These are phyloP conservation scores for Hygrophila difformis DNA, from an alignment of 257 asterid genomes.

Conservation along the genomic window DNA sequence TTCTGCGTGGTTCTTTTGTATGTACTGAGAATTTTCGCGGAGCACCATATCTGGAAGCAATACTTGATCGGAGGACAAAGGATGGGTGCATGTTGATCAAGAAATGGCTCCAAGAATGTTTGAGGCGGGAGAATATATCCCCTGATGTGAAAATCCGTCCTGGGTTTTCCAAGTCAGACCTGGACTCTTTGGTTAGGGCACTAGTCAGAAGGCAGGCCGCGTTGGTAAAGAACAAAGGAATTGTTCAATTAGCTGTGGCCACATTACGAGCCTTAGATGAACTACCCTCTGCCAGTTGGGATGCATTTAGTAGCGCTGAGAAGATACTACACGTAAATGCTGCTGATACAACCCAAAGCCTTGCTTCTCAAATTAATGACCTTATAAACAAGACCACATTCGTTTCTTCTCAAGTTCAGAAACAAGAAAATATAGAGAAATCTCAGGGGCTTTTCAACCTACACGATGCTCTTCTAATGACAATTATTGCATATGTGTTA, in stretches of 20 bases:
- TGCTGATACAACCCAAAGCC: constrained; percentile 90
- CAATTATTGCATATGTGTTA: constrained; percentile 67
- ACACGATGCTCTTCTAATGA: constrained; percentile 73
- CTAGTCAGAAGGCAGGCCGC: constrained; percentile 56
- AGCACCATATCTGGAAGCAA: constrained; percentile 80
- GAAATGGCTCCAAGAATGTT: constrained; percentile 93
- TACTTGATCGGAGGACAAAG: constrained; percentile 73
- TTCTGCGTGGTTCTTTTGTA: constrained; percentile 72
- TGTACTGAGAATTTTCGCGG: constrained; percentile 71
- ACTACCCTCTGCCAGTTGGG: constrained; percentile 60
- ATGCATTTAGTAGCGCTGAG: constrained; percentile 90
- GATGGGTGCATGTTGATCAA: constrained; percentile 70
- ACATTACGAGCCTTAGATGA: constrained; percentile 62
- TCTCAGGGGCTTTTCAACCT: constrained; percentile 59
- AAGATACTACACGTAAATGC: constrained; percentile 86
- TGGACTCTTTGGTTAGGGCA: constrained; percentile 57
- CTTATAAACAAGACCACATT: constrained; percentile 78
- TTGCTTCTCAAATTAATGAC: constrained; percentile 94
- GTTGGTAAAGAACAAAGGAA: constrained; percentile 66
- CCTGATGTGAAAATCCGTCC: constrained; percentile 49
- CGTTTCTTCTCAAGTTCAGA: constrained; percentile 36
- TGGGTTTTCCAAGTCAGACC: constrained; percentile 62
- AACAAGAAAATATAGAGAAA: constrained; percentile 23
- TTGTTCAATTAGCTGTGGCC: constrained; percentile 80
- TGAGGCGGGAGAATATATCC: constrained; percentile 62